Base-by-base conservation (phyloP, 106 monocot genomes). In the Allium cepa region DNA sequence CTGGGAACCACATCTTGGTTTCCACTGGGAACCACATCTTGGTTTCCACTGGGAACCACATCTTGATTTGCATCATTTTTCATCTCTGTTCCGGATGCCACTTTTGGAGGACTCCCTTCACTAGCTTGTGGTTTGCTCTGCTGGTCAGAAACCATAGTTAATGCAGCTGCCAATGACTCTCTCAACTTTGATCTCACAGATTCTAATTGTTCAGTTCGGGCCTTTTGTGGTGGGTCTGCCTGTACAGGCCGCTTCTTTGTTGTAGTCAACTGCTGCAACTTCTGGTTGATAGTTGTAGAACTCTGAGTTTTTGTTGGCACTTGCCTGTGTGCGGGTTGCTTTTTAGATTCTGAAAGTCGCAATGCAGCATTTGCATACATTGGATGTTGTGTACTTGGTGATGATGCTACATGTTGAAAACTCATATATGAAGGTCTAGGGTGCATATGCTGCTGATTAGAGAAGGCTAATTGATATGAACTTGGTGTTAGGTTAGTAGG, bases 151-250 rank as follows among this genome's bases (percentile, higher is more conserved):
- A 59, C 82, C 60, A 85, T 52, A 48, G 74, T 63, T 56, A 99
- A 75, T 36, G 92, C 65, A 72, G 83, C 47, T 73, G 77, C 51
- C 60, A 93, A 73, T 10, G 92, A 93, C 57, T 85, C 88, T 63
- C 88, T 80, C 53, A 93, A 71, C 62, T 93, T 93, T 56, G 79
- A 76, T 52, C 92, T 93, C 46, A 93, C 85, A 22, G 72, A 73
- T 74, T 85, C 88, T 79, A 81, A 81, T 68, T 66, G 72, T 56
- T 85, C 84, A 1, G 50, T 68, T 59, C 77, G 74, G 48, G 49
- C 70, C 70, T 85, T 85, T 6, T 61, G 53, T 61, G 73, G 17
- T 65, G 50, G 46, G 28, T 71, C 75, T n/a, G 70, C 28, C 26
- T 72, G 81, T 71, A 69, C 45, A 17, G 64, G 62, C 0, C 77